phyloP scores from a whole-genome alignment of 2,329 filamentous ascomycete genomes.

The Microdochium trichocladiopsis region DNA sequence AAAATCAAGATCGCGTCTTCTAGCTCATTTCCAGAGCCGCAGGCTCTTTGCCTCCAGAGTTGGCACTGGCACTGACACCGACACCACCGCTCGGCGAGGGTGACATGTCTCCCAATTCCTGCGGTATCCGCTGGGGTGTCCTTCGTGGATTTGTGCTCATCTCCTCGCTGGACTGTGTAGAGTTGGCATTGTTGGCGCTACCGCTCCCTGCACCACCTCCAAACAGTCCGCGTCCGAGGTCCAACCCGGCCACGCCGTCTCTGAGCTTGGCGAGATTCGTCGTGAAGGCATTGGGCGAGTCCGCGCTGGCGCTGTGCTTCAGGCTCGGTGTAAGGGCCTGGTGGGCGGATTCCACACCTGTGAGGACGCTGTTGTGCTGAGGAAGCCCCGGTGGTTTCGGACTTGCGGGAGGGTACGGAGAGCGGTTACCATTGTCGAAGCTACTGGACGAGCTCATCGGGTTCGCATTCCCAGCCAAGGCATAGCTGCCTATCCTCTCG shows the following conservation, averaged over 20 bases:
- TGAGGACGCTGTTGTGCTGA: slow-evolving; percentile 45
- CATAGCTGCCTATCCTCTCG: slow-evolving; percentile 28
- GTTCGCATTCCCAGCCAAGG: slow-evolving; percentile 9
- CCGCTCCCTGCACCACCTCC: slow-evolving; percentile 23
- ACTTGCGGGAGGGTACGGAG: slow-evolving; percentile 19
- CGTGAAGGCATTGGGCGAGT: slow-evolving; percentile 35
- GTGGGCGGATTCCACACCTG: slow-evolving; percentile 52
- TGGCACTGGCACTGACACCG: not conserved
- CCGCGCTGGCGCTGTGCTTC: slow-evolving; percentile 36
- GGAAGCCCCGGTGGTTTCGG: slow-evolving; percentile 30
- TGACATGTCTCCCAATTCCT: not conserved
- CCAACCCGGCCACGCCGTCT: slow-evolving; percentile 40
- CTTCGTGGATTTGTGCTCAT: slow-evolving; percentile 6
- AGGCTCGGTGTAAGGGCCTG: slow-evolving; percentile 39
- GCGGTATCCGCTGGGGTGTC: not conserved
- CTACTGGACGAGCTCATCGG: slow-evolving; percentile 3
- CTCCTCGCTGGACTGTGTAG: slow-evolving; percentile 4
- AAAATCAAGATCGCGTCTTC: not conserved
- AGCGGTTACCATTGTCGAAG: slow-evolving; percentile 5
- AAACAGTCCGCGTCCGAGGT: slow-evolving; percentile 39
- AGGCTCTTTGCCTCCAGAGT: not conserved
- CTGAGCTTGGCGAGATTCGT: slow-evolving; percentile 29
- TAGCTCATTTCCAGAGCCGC: slow-evolving; percentile 3
- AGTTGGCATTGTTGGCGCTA: not conserved
- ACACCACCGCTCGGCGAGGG: not conserved